phyloP scores from a whole-genome alignment of 257 asterid species.

The Mentha longifolia region DNA sequence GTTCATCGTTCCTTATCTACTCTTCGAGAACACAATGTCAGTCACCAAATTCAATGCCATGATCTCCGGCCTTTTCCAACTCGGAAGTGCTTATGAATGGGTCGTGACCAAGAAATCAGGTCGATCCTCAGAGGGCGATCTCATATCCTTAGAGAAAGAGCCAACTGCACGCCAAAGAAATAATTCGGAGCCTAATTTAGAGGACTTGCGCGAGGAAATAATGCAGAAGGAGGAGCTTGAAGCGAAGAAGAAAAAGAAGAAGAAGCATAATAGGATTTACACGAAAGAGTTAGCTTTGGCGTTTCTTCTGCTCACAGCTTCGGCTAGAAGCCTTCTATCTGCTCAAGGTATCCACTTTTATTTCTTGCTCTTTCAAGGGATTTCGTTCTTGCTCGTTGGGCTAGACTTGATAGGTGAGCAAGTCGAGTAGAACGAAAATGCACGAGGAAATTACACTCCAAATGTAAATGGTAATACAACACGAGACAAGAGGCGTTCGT shows the following conservation, averaged over 20 bases:
- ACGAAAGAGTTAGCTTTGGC: constrained; percentile 77
- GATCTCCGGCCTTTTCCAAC: constrained; percentile 94
- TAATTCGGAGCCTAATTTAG: constrained; percentile 48
- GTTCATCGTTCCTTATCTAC: constrained; percentile 85
- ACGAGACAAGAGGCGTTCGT: constrained; percentile 17
- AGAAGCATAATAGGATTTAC: constrained; percentile 74
- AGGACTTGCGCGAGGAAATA: constrained; percentile 48
- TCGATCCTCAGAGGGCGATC: constrained; percentile 84
- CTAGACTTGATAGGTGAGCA: constrained; percentile 91
- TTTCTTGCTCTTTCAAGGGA: constrained; percentile 86
- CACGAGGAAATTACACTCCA: background rate
- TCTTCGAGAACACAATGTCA: constrained; percentile 93
- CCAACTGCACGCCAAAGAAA: constrained; percentile 48
- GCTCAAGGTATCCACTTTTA: constrained; percentile 93
- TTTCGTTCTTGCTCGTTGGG: constrained; percentile 82
- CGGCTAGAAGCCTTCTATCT: constrained; percentile 74
- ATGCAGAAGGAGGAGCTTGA: constrained; percentile 47
- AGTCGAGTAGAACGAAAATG: constrained; percentile 41
- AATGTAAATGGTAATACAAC: constrained; percentile 29
- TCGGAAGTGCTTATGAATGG: constrained; percentile 94
- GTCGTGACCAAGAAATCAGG: constrained; percentile 89
- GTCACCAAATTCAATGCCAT: constrained; percentile 93
- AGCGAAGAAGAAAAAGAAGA: constrained; percentile 38
- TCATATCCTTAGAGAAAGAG: constrained; percentile 54
- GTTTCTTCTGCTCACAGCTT: constrained; percentile 73